Evolutionary conservation across 108 stramenopile species (phyloP).

Genomic region (Ochromonas danica): DNA sequence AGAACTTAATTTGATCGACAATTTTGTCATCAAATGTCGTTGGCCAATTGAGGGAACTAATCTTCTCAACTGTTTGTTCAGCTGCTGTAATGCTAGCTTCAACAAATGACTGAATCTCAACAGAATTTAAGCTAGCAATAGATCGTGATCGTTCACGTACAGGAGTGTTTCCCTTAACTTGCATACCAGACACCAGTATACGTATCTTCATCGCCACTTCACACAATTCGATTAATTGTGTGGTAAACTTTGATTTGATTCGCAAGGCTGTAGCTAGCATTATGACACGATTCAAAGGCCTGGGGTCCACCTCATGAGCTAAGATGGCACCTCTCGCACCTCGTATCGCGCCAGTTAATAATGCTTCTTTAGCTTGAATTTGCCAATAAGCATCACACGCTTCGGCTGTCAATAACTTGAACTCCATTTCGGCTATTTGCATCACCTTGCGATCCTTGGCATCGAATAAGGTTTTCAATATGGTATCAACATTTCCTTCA

Average conservation of each 20-base stretch:
- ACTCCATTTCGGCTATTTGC: not conserved
- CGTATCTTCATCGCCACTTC: not conserved
- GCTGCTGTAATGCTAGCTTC: too few relatives aligned
- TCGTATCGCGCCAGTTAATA: not conserved
- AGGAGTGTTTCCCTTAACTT: too few relatives aligned
- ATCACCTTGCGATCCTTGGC: not conserved
- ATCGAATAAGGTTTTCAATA: not conserved
- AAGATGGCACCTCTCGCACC: not conserved
- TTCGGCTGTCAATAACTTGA: not conserved
- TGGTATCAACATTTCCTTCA: too few relatives aligned
- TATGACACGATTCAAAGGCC: not conserved
- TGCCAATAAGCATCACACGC: not conserved
- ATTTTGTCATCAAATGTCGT: too few relatives aligned
- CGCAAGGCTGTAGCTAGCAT: not conserved
- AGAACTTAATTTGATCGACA: too few relatives aligned
- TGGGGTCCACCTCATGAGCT: not conserved
- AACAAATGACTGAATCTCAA: too few relatives aligned
- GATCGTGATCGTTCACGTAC: too few relatives aligned
- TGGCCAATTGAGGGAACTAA: too few relatives aligned
- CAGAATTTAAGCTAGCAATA: too few relatives aligned
- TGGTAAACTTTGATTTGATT: not conserved
- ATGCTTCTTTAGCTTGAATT: not conserved
- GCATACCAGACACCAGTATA: too few relatives aligned
- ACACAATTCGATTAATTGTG: not conserved
- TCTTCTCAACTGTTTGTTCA: too few relatives aligned